Evolutionary conservation across 2,329 filamentous ascomycete genomes (phyloP), one percentile per base, ranked within the genome.

Genomic region (Aspergillus floridensis): DNA sequence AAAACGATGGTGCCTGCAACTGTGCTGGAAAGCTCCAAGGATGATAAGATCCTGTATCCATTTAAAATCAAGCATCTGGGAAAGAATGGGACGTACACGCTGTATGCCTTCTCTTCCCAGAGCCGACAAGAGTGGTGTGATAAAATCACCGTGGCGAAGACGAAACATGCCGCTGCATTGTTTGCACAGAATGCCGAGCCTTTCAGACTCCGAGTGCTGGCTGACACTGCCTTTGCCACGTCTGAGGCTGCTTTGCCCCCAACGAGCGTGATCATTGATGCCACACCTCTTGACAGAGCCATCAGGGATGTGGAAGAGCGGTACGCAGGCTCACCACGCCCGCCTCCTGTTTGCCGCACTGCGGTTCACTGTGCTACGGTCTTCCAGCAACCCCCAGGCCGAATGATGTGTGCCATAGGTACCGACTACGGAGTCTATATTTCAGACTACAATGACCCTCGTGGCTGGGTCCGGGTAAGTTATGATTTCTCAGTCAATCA

Each of bases 11-110:
- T 80, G 12, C 75, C 79, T 6, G 74, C 72, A 11, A 81, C 79
- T 1, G 76, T 78, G 2, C 71, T 84, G 19, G 86, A 87, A 5
- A 77, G 72, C 35, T 77, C 82, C 29, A 89, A 86, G 63, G 91
- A 96, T 65, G 88, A 91, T 71, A 91, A 88, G 73, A 90, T 95
- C 49, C 78, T 99, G 67, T 99, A 93, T 72, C 95, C 96, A 0
- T 99, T 99, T 85, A 88, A 88, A 65, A 86, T 99, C 72, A 97
- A 97, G 78, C 95, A 99, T 77, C 84, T 99, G 21, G 95, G 96
- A 12, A 91, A 96, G 63, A 73, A 78, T 51, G 93, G 96, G 66
- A 88, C 91, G 0, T 98, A 97, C 74, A 96, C 90, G 0, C 80
- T 99, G 1, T 98, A 96, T 73, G 93, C 93, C 0, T 85, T 88